A percentile compares a stretch with the other conserved stretches of the same genome.
Conservation (phyloP, 108 stramenopile genomes). For the Cyclotella cryptica region DNA sequence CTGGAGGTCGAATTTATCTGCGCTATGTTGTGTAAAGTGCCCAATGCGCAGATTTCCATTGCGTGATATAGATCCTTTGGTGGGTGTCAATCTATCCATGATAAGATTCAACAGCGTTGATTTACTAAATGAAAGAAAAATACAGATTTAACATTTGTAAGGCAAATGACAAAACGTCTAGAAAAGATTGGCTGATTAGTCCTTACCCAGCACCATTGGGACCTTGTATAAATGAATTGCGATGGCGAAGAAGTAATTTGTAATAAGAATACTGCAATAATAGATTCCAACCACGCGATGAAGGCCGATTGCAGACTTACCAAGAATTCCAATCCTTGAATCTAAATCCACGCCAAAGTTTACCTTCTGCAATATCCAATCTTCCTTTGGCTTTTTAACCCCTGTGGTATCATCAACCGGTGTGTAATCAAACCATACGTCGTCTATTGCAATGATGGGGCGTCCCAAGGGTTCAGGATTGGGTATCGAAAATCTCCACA, state of each 20-base stretch:
- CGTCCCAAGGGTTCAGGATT: slow-evolving; percentile 91
- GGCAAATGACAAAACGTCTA: too few species aligned
- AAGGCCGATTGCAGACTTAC: slow-evolving; percentile 11
- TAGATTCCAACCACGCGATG: not conserved
- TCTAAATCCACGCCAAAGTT: slow-evolving; percentile 94
- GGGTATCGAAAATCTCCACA: slow-evolving; percentile 91
- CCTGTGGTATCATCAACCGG: slow-evolving; percentile 47
- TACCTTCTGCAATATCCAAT: slow-evolving; percentile 91
- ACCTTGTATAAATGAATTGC: slow-evolving; percentile 32
- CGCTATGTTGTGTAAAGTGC: slow-evolving; percentile 97
- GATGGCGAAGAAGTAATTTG: not conserved
- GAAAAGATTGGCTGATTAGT: too few species aligned
- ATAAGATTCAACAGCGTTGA: slow-evolving; percentile 93
- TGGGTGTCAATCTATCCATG: slow-evolving; percentile 84
- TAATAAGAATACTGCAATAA: not conserved
- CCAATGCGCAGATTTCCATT: slow-evolving; percentile 92
- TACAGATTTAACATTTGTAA: too few species aligned
- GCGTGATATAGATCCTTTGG: slow-evolving; percentile 81
- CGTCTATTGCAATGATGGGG: slow-evolving; percentile 95
- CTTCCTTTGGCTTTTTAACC: slow-evolving; percentile 58
- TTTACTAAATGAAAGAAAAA: slow-evolving; percentile 17
- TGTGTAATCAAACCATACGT: slow-evolving; percentile 96
- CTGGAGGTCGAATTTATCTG: slow-evolving; percentile 91
- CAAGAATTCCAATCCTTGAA: slow-evolving; percentile 88
- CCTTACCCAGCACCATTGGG: slow-evolving; percentile 75